Base-by-base conservation (phyloP, 108 stramenopile genomes). In the Conticribra weissflogii region DNA sequence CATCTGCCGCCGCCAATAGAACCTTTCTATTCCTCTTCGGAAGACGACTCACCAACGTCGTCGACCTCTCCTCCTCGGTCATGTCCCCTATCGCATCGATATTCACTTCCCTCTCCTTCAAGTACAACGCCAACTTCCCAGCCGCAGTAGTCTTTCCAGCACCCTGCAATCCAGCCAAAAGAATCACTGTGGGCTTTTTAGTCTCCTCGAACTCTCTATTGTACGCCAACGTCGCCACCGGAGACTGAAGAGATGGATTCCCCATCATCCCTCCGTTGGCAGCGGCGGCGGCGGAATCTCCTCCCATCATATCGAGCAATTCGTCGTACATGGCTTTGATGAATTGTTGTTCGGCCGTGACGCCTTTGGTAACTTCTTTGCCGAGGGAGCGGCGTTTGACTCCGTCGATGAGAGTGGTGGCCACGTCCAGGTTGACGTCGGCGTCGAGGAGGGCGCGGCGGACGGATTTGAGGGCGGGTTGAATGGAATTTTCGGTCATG, bases 251-350 rank as follows among this genome's bases (percentile, higher is more conserved):
- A 27, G 66, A 68, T 0, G 66, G 49, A 53, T 36, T 71, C 0
- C 15, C 33, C 14, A 27, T 46, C 56, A 68, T 59, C 44, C 25
- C 47, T 2, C 58, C 65, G 18, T 44, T 53, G 28, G 52, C 25
- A 25, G 45, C 69, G 32, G 44, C 48, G 31, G 60, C 51, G 14
- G 63, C 41, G 3, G 81, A 73, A 59, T 86, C 92, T 8, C 91
- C 91, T 5, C 96, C 96, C 95, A 97, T 95, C 83, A 95, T 89
- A 53, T 93, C 89, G 5, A 96, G 68, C 5, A 98, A 77, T 74
- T 98, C 96, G 71, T 97, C 96, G 71, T 96, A 94, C 95, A 98
- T 95, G 54, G 95, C 86, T 79, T 97, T 97, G 44, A 97, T 76
- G 80, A 97, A 97, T 70, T 94, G 90, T 71, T 97, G 96, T 28